A percentile compares a stretch with the other conserved stretches of the same genome.
These are phyloP conservation scores for Santalum album DNA, from an alignment of 164 flowering plant species.

Conservation along the genomic window DNA sequence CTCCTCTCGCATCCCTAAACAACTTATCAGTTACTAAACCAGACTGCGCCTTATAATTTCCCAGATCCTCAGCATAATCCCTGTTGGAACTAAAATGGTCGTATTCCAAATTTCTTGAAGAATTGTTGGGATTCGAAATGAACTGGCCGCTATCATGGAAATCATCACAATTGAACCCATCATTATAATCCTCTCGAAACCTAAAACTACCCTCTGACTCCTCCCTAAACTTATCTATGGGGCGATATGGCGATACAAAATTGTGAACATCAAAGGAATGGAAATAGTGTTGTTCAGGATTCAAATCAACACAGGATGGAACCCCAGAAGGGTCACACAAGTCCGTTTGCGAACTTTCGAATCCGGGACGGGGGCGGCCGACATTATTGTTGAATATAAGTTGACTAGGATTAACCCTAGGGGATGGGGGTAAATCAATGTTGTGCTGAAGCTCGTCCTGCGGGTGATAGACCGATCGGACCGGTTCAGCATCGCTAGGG, in stretches of 20 bases:
- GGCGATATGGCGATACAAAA: constrained; percentile 12
- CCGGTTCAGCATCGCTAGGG: constrained; percentile 6
- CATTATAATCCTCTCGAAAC: constrained; percentile 7
- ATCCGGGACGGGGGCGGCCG: neutral
- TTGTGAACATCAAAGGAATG: neutral
- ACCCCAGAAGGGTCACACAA: neutral
- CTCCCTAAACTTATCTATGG: constrained; percentile 10
- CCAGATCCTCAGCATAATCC: constrained; percentile 4
- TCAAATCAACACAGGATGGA: too few relatives aligned
- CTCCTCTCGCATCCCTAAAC: constrained; percentile 12
- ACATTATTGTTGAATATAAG: neutral
- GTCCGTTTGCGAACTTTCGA: neutral
- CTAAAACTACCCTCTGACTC: constrained; percentile 13
- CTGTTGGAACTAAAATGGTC: neutral
- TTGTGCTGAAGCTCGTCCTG: neutral
- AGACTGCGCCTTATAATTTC: constrained; percentile 6
- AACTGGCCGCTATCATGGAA: constrained; percentile 3
- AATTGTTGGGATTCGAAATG: constrained; percentile 3
- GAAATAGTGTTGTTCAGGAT: too few relatives aligned
- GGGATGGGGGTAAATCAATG: too few relatives aligned
- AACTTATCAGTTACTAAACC: neutral
- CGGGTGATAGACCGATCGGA: neutral
- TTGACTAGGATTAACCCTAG: neutral
- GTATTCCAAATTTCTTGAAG: constrained; percentile 8
- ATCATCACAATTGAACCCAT: constrained; percentile 10